phyloP scores from a whole-genome alignment of 495 filamentous ascomycete genomes.

The Hypoxylon rickii region DNA sequence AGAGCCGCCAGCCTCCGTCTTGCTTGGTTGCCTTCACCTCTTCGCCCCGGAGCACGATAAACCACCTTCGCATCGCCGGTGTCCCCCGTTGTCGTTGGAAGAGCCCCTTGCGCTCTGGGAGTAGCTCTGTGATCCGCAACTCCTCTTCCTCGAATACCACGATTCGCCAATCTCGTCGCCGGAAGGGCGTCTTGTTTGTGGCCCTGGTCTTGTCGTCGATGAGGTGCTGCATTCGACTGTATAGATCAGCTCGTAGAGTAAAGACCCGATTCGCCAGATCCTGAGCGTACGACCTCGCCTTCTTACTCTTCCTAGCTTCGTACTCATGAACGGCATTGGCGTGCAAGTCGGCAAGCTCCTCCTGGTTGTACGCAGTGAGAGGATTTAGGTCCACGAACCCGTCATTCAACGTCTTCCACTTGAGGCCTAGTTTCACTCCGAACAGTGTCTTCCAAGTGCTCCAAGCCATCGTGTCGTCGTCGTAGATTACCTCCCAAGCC shows the following conservation, averaged over 20 bases:
- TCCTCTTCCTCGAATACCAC: constrained; percentile 24
- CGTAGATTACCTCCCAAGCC: constrained; percentile 10
- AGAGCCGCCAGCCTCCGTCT: constrained; percentile 26
- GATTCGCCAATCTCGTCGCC: constrained; percentile 33
- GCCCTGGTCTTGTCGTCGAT: constrained; percentile 21
- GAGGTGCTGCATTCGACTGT: constrained; percentile 21
- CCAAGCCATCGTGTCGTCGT: background rate
- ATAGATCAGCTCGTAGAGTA: constrained; percentile 5
- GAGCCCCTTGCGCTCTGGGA: constrained; percentile 25
- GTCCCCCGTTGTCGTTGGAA: constrained; percentile 13
- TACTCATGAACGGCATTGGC: constrained; percentile 14
- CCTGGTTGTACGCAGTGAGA: constrained; percentile 12
- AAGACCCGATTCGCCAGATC: constrained; percentile 33
- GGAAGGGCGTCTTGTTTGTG: constrained; percentile 33
- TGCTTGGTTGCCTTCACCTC: constrained; percentile 32
- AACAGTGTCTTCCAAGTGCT: constrained; percentile 16
- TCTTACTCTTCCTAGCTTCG: constrained; percentile 12
- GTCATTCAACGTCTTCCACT: constrained; percentile 15
- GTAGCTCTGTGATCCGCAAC: constrained; percentile 28
- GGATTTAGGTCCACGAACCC: constrained; percentile 17
- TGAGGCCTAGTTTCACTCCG: constrained; percentile 22
- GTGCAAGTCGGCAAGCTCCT: constrained; percentile 31
- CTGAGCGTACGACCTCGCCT: constrained; percentile 28
- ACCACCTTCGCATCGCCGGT: constrained; percentile 3
- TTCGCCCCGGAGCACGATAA: constrained; percentile 30